These are phyloP conservation scores for Barnettozyma sp. DNA, from an alignment of 805 yeast species.

Conservation along the genomic window DNA sequence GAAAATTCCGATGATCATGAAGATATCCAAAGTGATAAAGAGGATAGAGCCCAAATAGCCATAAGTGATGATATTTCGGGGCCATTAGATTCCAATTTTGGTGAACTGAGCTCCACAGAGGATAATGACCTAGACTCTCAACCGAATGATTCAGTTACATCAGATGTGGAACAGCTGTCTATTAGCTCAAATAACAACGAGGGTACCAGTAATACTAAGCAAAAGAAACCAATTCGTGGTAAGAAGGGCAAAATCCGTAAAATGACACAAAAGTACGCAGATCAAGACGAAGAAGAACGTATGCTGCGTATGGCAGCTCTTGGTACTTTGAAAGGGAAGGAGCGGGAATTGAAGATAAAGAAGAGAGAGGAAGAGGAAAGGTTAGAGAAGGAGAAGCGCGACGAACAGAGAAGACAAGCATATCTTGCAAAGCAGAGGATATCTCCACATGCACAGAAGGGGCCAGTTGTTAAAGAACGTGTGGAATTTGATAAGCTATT, in stretches of 20 bases:
- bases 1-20: conserved; percentile 3
- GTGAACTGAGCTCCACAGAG: not conserved
- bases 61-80: conserved; percentile 1
- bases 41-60: conserved; percentile 9
- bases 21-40: conserved; percentile 3
- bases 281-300: conserved; percentile 89
- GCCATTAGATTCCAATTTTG: not conserved
- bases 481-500: conserved; percentile 39
- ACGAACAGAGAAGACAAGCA: conserved; percentile 30
- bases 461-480: conserved; percentile 29
- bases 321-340: conserved; percentile 60
- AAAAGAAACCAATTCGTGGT: conserved; percentile 56
- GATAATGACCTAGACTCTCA: not conserved
- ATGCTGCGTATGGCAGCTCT: conserved; percentile 66
- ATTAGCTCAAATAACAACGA: not conserved
- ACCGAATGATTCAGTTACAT: not conserved
- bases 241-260: conserved; percentile 80
- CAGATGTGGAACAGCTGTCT: not conserved
- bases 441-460: not conserved
- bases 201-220: conserved; percentile 7
- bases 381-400: conserved; percentile 32
- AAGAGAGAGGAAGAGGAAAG: conserved; percentile 31
- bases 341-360: conserved; percentile 27
- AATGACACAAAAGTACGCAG: conserved; percentile 74
- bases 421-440: conserved; percentile 4